Conservation (phyloP, 2,329 filamentous ascomycete genomes). For the Exserohilum rostratum region DNA sequence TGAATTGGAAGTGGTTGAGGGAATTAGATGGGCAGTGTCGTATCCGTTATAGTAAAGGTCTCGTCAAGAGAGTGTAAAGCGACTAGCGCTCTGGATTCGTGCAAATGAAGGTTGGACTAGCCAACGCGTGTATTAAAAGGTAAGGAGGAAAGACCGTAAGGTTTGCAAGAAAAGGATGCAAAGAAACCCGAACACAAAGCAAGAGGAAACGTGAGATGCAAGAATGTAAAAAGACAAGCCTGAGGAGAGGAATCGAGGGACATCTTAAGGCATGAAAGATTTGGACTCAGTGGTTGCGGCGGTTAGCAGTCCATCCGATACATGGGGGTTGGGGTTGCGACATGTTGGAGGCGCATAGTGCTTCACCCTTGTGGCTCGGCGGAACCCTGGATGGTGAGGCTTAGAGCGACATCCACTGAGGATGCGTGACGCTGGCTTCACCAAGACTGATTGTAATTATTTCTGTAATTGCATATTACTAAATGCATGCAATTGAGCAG, state of each 20-base stretch:
- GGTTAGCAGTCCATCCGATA: conserved; percentile 42
- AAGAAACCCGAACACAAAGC: conserved; percentile 35
- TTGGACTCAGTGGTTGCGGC: conserved; percentile 29
- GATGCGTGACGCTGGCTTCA: background rate
- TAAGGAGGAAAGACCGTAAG: conserved; percentile 21
- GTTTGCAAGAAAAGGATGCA: conserved; percentile 39
- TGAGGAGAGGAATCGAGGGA: conserved; percentile 39
- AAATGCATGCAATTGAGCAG: background rate
- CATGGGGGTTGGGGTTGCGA: conserved; percentile 42
- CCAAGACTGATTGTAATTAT: background rate
- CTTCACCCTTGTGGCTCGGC: conserved; percentile 43
- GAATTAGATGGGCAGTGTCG: conserved; percentile 31
- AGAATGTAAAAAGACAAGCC: conserved; percentile 38
- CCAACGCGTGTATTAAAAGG: conserved; percentile 44
- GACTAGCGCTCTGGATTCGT: conserved; percentile 45
- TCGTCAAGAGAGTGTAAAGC: conserved; percentile 39
- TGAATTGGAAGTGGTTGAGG: conserved; percentile 8
- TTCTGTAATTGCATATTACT: background rate
- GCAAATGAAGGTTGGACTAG: conserved; percentile 39
- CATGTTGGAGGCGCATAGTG: conserved; percentile 45
- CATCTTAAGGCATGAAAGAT: conserved; percentile 49
- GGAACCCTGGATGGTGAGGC: conserved; percentile 31
- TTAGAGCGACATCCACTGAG: conserved; percentile 1
- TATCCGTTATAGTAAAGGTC: conserved; percentile 19
- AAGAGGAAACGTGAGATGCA: conserved; percentile 33